Evolutionary conservation across 768 basidiomycete species (phyloP), one percentile per base, ranked within the genome.

Genomic region (Mycena chlorophos): DNA sequence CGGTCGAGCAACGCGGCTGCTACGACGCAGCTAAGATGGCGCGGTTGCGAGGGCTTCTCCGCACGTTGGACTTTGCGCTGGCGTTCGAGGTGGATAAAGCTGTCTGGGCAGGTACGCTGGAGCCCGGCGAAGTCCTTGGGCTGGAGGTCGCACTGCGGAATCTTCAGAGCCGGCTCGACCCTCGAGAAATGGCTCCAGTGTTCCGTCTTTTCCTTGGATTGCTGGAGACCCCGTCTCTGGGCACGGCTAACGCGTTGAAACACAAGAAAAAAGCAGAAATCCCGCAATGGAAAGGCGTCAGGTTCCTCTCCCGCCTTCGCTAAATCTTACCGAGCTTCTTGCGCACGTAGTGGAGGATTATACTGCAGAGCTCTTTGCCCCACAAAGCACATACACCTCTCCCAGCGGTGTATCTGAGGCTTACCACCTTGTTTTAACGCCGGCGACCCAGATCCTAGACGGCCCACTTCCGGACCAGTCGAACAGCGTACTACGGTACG

Each of bases 1-100:
- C 1, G 5, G 40, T 74, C 49, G 60, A 37, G 37, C 64, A 20
- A 52, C 66, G 54, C 48, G 25, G 20, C 29, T 49, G 66, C 4
- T 58, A 63, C 30, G 43, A 53, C 25, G 27, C 27, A 6, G 45
- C 39, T 28, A 31, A 62, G 12, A 6, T 57, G 8, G 34, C 17
- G 22, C 25, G 45, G 14, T 57, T 76, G 19, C 58, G 67, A 20
- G 46, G 28, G 1, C 49, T 69, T 43, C 62, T 77, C 34, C 19
- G 40, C 2, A 49, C 56, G 1, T 42, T 76, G 4, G 63, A 67
- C 3, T 75, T 75, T 40, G 61, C 64, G 28, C 64, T 76, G 16
- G 75, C 70, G 14, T 76, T 75, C 43, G 72, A 74, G 47, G 60
- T 72, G 4, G 72, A 76, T 26, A 76, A 75, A 49, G 72, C 73